Evolutionary conservation across 2,329 filamentous ascomycete species (phyloP).

Genomic region (Diatrype stigma): DNA sequence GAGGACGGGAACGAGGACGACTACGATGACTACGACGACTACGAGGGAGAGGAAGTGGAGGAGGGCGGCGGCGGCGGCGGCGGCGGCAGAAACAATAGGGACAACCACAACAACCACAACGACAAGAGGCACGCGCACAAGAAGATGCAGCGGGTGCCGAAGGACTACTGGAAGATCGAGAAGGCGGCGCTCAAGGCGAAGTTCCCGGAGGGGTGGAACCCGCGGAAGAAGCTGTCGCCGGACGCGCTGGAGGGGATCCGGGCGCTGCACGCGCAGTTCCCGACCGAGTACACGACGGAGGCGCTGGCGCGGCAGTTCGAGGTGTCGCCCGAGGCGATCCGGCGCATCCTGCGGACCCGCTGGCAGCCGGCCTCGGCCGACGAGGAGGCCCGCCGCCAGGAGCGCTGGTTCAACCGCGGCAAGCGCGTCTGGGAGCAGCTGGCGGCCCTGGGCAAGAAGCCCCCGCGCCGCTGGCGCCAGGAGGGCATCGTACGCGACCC

Average conservation of each 20-base stretch:
- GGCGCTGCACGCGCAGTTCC: conserved; percentile 72
- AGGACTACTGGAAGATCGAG: conserved; percentile 71
- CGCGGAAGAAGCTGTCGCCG: conserved; percentile 81
- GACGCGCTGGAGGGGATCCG: conserved; percentile 90
- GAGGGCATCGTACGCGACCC: conserved; percentile 48
- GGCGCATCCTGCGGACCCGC: conserved; percentile 78
- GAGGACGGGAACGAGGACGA: conserved; percentile 8
- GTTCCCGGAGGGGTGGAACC: conserved; percentile 77
- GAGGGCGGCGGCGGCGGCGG: too few relatives aligned
- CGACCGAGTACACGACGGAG: conserved; percentile 69
- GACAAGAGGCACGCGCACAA: too few relatives aligned
- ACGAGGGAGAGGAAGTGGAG: too few relatives aligned
- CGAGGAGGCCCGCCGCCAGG: conserved; percentile 49
- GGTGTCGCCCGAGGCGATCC: conserved; percentile 81
- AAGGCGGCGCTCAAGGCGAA: conserved; percentile 73
- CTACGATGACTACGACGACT: conserved; percentile 32
- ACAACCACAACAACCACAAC: too few relatives aligned
- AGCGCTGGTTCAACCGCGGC: conserved; percentile 59
- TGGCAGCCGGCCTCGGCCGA: conserved; percentile 61
- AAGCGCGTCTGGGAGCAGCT: conserved; percentile 55
- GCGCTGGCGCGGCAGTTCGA: conserved; percentile 75
- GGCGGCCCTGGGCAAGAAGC: conserved; percentile 58
- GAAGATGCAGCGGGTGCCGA: too few relatives aligned
- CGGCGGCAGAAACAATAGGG: too few relatives aligned
- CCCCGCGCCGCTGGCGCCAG: conserved; percentile 55